phyloP scores from a whole-genome alignment of 2,329 filamentous ascomycete species.

The Microsporum canis region DNA sequence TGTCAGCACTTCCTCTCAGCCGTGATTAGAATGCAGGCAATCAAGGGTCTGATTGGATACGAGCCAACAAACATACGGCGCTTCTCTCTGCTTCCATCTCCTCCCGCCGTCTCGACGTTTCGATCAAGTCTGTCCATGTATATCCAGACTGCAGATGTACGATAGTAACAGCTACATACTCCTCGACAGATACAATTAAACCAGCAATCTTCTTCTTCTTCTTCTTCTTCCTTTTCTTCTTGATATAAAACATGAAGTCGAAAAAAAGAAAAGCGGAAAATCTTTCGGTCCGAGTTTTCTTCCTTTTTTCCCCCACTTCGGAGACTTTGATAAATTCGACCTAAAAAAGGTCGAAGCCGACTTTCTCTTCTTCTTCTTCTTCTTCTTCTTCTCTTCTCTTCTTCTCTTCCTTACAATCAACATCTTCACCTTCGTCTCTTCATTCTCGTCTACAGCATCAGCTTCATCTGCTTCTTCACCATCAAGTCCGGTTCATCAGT shows the following conservation, averaged over 20 bases:
- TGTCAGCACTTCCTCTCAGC: background rate
- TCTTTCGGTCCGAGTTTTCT: background rate
- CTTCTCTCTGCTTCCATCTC: background rate
- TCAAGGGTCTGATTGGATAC: background rate
- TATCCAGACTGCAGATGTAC: background rate
- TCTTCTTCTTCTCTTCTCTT: conserved; percentile 6
- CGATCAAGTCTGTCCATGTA: background rate
- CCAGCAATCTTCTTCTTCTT: background rate
- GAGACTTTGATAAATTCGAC: background rate
- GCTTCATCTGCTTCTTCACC: background rate
- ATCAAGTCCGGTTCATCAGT: conserved; percentile 4
- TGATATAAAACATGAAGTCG: background rate
- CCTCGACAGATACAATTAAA: too few species aligned
- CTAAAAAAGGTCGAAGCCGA: background rate
- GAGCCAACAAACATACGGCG: background rate
- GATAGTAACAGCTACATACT: background rate
- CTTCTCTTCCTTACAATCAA: conserved; percentile 8
- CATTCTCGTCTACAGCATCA: background rate
- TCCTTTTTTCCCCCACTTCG: background rate
- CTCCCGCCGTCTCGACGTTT: background rate
- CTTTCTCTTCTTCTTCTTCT: background rate
- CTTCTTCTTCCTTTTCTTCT: background rate
- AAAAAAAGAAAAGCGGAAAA: background rate
- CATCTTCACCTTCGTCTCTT: background rate
- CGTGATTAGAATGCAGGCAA: background rate